phyloP scores from a whole-genome alignment of 2,329 filamentous ascomycete genomes.

The Blastomyces percursus region DNA sequence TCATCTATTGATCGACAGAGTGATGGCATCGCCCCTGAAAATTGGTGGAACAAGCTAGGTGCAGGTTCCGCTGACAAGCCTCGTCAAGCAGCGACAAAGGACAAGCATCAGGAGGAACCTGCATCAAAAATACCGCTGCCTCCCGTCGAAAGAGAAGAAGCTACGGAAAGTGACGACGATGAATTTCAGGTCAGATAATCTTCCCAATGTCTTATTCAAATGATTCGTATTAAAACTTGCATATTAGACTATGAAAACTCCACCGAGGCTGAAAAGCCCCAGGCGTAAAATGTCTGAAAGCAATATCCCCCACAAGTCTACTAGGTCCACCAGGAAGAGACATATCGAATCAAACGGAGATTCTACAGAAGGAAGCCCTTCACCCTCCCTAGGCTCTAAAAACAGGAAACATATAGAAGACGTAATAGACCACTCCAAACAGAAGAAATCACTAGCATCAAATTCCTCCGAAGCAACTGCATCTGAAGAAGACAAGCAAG shows the following conservation, averaged over 20 bases:
- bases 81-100: background rate
- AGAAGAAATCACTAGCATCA: background rate
- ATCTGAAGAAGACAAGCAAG: conserved; percentile 9
- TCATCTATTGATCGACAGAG: background rate
- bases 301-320: background rate
- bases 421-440: background rate
- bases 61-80: background rate
- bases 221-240: background rate
- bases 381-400: background rate
- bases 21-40: background rate
- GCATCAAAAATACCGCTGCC: conserved; percentile 2
- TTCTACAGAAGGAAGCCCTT: background rate
- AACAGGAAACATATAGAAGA: background rate
- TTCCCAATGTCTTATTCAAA: background rate
- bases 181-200: conserved; percentile 6
- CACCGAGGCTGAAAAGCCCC: conserved; percentile 1
- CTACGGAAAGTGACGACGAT: conserved; percentile 2
- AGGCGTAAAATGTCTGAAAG: background rate
- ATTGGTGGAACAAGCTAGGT: conserved; percentile 5
- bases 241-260: background rate
- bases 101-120: conserved; percentile 1
- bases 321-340: background rate
- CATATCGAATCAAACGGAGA: background rate
- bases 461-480: conserved; percentile 7
- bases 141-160: background rate